Evolutionary conservation across 768 basidiomycete genomes (phyloP).

Genomic region (Xanthoconium stramineum): DNA sequence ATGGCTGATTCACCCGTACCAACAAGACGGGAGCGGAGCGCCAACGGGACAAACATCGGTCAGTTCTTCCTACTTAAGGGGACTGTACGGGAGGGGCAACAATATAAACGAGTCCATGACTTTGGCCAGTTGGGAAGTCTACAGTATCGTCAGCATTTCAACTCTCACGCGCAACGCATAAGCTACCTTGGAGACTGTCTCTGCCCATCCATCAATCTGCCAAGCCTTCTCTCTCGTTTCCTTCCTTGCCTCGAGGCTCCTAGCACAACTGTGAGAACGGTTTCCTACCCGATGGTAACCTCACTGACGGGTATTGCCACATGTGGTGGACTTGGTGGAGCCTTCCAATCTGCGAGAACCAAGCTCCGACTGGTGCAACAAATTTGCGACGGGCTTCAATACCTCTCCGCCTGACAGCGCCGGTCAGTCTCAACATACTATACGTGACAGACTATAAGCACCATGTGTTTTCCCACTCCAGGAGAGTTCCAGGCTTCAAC

Average conservation of each 20-base stretch:
- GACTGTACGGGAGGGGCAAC: slow-evolving; percentile 75
- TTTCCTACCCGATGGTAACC: slow-evolving; percentile 3
- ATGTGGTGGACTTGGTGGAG: slow-evolving; percentile 91
- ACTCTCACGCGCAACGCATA: slow-evolving; percentile 13
- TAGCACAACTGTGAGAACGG: slow-evolving; percentile 27
- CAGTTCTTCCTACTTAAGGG: slow-evolving; percentile 58
- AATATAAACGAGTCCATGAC: slow-evolving; percentile 88
- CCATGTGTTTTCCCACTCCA: slow-evolving; percentile 97
- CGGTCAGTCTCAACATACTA: slow-evolving; percentile 1
- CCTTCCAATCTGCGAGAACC: slow-evolving; percentile 86
- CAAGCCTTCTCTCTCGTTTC: slow-evolving; percentile 86
- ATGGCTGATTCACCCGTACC: not conserved
- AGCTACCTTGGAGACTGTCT: slow-evolving; percentile 83
- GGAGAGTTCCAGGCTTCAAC: slow-evolving; percentile 80
- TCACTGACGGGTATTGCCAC: slow-evolving; percentile 91
- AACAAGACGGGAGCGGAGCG: not conserved
- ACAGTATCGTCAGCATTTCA: slow-evolving; percentile 8
- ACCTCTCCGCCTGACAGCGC: slow-evolving; percentile 69
- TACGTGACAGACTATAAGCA: slow-evolving; percentile 25
- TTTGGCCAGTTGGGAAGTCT: slow-evolving; percentile 88
- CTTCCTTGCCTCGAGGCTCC: slow-evolving; percentile 77
- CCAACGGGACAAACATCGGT: not conserved
- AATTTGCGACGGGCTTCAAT: slow-evolving; percentile 91
- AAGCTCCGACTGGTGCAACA: slow-evolving; percentile 84
- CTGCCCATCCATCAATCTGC: slow-evolving; percentile 94